Conservation (phyloP, 257 asterid genomes). For the Solanum etuberosum region DNA sequence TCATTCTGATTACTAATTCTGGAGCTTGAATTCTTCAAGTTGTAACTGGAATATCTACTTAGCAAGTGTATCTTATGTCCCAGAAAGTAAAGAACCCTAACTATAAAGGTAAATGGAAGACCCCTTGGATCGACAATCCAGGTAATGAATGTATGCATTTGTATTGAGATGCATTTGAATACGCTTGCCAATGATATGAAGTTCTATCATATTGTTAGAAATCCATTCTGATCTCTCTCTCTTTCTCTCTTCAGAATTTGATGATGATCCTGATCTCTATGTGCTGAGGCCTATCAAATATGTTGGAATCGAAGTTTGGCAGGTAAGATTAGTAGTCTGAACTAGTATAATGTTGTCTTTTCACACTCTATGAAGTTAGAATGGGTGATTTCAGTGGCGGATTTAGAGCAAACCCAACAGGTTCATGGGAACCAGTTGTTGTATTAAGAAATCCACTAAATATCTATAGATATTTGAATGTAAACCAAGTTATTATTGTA, state of each 20-base stretch:
- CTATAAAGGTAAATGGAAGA: slow-evolving; percentile 23
- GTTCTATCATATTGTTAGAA: not conserved
- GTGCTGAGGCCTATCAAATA: slow-evolving; percentile 10
- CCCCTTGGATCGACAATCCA: slow-evolving; percentile 20
- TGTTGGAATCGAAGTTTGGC: slow-evolving; percentile 23
- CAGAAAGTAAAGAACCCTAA: slow-evolving; percentile 21
- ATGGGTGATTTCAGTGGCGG: not conserved
- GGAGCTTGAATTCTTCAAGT: not conserved
- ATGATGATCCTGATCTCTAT: slow-evolving; percentile 23
- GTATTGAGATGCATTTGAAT: not conserved
- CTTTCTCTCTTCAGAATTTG: slow-evolving; percentile 6
- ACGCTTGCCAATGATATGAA: not conserved
- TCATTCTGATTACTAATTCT: not conserved
- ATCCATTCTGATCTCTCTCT: not conserved
- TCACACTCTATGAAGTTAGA: not conserved
- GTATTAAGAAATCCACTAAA: not conserved
- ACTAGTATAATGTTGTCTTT: not conserved
- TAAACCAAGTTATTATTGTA: not conserved
- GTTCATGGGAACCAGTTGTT: not conserved
- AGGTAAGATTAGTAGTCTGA: not conserved
- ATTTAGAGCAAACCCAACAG: not conserved
- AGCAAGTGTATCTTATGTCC: not conserved
- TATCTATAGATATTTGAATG: not conserved
- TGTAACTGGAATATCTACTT: not conserved
- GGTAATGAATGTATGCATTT: slow-evolving; percentile 3